Conservation (phyloP, 257 asterid species). For the Leonotis leonurus region DNA sequence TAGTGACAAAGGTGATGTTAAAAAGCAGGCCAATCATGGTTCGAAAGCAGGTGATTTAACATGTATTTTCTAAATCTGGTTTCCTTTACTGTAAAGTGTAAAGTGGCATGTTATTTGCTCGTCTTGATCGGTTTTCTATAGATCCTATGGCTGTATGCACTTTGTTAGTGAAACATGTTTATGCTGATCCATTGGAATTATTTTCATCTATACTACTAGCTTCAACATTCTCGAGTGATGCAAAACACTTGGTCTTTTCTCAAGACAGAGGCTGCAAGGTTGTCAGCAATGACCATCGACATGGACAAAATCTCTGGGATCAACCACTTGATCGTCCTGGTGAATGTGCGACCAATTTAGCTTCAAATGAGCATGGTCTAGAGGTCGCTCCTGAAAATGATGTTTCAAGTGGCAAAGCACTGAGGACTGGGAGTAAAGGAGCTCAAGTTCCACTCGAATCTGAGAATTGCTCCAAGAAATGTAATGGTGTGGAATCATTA, state of each 20-base stretch:
- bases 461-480: conserved; percentile 29
- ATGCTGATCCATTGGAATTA: conserved; percentile 26
- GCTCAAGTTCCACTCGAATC: conserved; percentile 30
- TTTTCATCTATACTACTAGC: conserved; percentile 26
- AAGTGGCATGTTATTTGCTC: conserved; percentile 7
- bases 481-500: conserved; percentile 21
- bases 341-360: conserved; percentile 47
- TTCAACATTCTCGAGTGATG: conserved; percentile 41
- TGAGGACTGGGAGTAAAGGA: conserved; percentile 30
- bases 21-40: conserved; percentile 30
- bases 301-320: conserved; percentile 32
- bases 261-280: conserved; percentile 50
- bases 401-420: conserved; percentile 29
- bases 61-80: conserved; percentile 6
- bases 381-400: conserved; percentile 23
- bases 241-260: conserved; percentile 37
- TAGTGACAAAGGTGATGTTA: conserved; percentile 41
- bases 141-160: not conserved
- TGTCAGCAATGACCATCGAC: conserved; percentile 29
- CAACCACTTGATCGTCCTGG: conserved; percentile 37
- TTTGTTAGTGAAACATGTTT: too few species aligned
- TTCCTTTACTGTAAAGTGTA: not conserved
- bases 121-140: not conserved
- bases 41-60: conserved; percentile 52
- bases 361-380: conserved; percentile 35